Base-by-base conservation (phyloP, 345 rosid species). In the Sisymbrium irio region DNA sequence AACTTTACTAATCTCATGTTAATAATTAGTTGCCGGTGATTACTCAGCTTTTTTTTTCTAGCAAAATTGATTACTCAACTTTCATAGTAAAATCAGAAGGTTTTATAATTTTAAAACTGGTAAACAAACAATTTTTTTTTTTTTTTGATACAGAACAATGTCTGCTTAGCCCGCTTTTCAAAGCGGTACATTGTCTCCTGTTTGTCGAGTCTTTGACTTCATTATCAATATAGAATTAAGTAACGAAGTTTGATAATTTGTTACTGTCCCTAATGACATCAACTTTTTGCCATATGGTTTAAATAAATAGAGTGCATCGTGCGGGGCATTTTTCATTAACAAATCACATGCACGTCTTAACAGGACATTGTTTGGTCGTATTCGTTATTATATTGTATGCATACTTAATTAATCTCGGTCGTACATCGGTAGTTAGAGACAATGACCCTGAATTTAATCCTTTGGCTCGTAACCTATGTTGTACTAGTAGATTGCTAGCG, bases 391-490 rank as follows among this genome's bases (percentile, higher is more conserved):
- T 13, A 67, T 13, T 42, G 13, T 28, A 14, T 30, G 32, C 39
- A 67, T 7, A 51, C 33, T 67, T 51, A 74, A 27, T 49, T 66
- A 47, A 50, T 40, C 28, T 40, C 28, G 56, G 36, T 28, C 51
- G 28, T 14, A 47, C 73, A 4, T 40, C 12, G 41, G 53, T 41
- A n/a, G 63, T 45, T 56, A 10, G 41, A 42, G 59, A 74, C 73
- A 67, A 30, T 40, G 55, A 74, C 62, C 78, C 73, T 67, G 22
- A 49, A 57, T 36, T 64, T 46, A 36, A 56, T 56, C 64, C 1
- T 18, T 18, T 73, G 42, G 55, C 70, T 41, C 15, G 14, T 72
- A 44, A 65, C 39, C 11, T 55, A 44, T 36, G 28, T 20, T 18
- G 11, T 55, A n/a, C n/a, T n/a, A 20, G 0, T 42, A 32, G 33